Conservation (phyloP, 768 basidiomycete genomes). For the Mycena amicta region DNA sequence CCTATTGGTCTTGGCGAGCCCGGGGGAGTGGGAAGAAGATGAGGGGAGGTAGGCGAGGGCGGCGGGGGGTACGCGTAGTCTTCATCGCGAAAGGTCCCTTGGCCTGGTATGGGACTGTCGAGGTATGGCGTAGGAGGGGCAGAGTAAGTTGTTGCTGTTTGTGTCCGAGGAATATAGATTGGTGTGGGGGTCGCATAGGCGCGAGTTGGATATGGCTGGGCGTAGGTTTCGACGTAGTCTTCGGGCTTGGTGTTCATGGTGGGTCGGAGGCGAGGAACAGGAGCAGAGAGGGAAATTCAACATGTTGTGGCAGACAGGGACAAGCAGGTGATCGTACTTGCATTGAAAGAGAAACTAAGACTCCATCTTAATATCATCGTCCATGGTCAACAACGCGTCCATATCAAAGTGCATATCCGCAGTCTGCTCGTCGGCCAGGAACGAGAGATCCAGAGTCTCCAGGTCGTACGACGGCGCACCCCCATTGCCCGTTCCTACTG, state of each 20-base stretch:
- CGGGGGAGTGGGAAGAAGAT: neutral
- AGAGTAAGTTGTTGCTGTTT: neutral
- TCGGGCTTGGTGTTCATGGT: neutral
- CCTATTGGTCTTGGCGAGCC: neutral
- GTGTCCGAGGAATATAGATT: neutral
- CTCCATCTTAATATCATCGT: conserved; percentile 24
- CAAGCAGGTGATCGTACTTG: no score
- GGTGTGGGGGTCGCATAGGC: no score
- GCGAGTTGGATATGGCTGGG: neutral
- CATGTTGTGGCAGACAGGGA: neutral
- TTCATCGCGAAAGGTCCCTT: neutral
- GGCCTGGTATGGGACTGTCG: neutral
- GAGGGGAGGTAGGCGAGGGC: neutral
- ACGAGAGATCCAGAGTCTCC: conserved; percentile 50
- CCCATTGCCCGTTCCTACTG: conserved; percentile 22
- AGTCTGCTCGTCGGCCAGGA: conserved; percentile 38
- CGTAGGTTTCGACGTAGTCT: neutral
- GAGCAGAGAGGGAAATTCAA: neutral
- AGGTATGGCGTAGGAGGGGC: neutral
- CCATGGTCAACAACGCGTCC: conserved; percentile 56
- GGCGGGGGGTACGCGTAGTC: neutral
- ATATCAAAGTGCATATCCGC: conserved; percentile 57
- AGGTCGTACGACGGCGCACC: conserved; percentile 47
- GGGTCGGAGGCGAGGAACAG: neutral
- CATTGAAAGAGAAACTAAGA: neutral